A percentile compares a stretch with the other conserved stretches of the same genome.
These are phyloP conservation scores for Apiotrichum mycotoxinovorans DNA, from an alignment of 1,284 basidiomycete species.

Conservation along the genomic window DNA sequence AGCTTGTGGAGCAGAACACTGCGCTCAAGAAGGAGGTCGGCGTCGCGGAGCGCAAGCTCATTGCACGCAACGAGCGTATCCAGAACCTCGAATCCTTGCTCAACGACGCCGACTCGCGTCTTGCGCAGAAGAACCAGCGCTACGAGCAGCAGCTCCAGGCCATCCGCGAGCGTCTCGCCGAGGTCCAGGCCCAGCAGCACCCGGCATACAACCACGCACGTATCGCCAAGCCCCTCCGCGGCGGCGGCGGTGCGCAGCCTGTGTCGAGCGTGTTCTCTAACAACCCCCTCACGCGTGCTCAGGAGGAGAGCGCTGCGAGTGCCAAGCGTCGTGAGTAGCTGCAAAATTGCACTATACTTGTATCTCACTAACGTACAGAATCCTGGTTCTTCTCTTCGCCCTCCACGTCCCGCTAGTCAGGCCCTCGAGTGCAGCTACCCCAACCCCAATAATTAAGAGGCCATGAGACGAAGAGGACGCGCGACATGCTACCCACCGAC, in stretches of 20 bases:
- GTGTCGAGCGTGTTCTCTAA: conserved; percentile 3
- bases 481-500: no score
- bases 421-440: not conserved
- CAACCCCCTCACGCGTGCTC: conserved; percentile 42
- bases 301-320: conserved; percentile 30
- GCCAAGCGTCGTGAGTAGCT: conserved; percentile 17
- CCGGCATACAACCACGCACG: conserved; percentile 57
- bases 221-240: conserved; percentile 93
- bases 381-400: conserved; percentile 27
- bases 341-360: conserved; percentile 13
- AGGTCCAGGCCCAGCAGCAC: conserved; percentile 76
- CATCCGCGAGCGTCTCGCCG: conserved; percentile 83
- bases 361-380: no score
- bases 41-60: conserved; percentile 90
- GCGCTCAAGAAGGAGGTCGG: conserved; percentile 96
- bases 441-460: no score
- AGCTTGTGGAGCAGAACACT: conserved; percentile 98
- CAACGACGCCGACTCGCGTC: conserved; percentile 86
- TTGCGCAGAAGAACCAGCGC: conserved; percentile 89
- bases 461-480: no score
- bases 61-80: conserved; percentile 95
- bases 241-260: conserved; percentile 65
- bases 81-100: conserved; percentile 88
- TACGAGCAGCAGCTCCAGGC: conserved; percentile 89
- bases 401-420: conserved; percentile 20